Evolutionary conservation across 371 early-diverging fungal genomes (phyloP).

Genomic region (Entomophthora muscae): DNA sequence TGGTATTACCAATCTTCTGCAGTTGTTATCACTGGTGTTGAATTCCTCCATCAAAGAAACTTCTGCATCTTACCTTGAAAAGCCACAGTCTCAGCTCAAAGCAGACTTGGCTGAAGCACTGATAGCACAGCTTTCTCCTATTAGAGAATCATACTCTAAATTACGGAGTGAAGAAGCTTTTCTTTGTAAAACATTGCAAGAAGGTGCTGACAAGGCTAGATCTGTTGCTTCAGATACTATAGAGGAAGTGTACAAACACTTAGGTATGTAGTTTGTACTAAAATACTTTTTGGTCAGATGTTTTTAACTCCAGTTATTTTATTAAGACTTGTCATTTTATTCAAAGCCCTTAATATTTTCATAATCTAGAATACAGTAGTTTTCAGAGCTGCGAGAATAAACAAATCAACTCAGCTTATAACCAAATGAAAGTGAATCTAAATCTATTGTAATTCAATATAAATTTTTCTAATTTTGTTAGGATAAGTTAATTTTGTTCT

Average conservation of each 20-base stretch:
- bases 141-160: conserved; percentile 35
- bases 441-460: too few species aligned
- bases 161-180: conserved; percentile 36
- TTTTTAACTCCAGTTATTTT: too few species aligned
- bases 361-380: too few species aligned
- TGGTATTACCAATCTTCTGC: conserved; percentile 65
- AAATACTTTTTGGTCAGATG: too few species aligned
- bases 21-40: conserved; percentile 45
- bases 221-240: conserved; percentile 30
- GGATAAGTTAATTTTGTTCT: too few species aligned
- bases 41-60: conserved; percentile 21
- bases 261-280: too few species aligned
- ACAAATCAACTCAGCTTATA: too few species aligned
- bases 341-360: too few species aligned
- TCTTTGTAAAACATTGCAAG: conserved; percentile 34
- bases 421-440: too few species aligned
- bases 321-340: too few species aligned
- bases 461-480: too few species aligned
- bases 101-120: conserved; percentile 45
- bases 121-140: conserved; percentile 35
- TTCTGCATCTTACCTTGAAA: conserved; percentile 21
- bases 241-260: conserved; percentile 28
- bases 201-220: conserved; percentile 38
- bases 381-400: too few species aligned
- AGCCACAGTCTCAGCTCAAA: conserved; percentile 47